These are phyloP conservation scores for Pouteria glomerata DNA, from an alignment of 148 eudicot species.

Conservation along the genomic window DNA sequence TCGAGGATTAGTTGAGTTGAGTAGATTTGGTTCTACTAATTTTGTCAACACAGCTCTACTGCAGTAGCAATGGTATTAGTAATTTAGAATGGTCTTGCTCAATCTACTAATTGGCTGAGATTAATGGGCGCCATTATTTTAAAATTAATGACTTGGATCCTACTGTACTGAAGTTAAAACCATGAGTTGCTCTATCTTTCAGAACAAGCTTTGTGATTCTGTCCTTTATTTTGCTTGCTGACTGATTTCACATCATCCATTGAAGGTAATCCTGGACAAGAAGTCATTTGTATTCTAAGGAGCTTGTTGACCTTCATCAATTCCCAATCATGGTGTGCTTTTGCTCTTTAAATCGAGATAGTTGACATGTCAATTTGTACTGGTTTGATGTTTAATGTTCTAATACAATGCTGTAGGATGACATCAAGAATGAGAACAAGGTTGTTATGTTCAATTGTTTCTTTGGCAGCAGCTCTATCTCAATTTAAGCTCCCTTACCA, in stretches of 20 bases:
- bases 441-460: slow-evolving; percentile 36
- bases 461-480: slow-evolving; percentile 41
- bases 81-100: too few species aligned
- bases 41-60: too few species aligned
- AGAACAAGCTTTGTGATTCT: background rate
- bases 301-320: slow-evolving; percentile 35
- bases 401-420: slow-evolving; percentile 29
- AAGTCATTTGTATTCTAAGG: slow-evolving; percentile 33
- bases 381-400: background rate
- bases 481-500: slow-evolving; percentile 45
- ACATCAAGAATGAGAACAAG: slow-evolving; percentile 33
- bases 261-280: slow-evolving; percentile 50
- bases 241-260: slow-evolving; percentile 6
- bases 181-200: background rate
- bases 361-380: background rate
- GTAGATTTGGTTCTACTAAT: too few species aligned
- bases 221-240: slow-evolving; percentile 2
- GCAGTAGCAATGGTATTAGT: too few species aligned
- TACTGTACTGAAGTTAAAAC: background rate
- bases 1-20: too few species aligned
- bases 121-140: background rate
- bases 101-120: background rate
- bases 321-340: slow-evolving; percentile 45
- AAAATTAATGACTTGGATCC: background rate
- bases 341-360: slow-evolving; percentile 6